Conservation (phyloP, 768 basidiomycete species). For the Panaeolus cyanescens region DNA sequence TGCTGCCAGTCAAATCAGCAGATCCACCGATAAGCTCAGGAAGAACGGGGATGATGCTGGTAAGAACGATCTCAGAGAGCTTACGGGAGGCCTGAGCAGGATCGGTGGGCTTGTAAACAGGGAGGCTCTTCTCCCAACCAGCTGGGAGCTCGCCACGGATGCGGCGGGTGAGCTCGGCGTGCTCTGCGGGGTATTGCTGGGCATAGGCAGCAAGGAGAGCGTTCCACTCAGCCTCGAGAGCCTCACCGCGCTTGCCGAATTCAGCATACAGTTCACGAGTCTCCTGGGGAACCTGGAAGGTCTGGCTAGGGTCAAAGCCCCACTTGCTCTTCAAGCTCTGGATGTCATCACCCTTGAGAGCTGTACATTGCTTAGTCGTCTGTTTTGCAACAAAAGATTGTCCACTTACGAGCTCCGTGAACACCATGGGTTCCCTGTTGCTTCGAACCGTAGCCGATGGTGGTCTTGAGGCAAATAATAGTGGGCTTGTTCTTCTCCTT, state of each 20-base stretch:
- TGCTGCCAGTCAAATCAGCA: conserved; percentile 90
- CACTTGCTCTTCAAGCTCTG: conserved; percentile 80
- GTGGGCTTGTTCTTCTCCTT: conserved; percentile 82
- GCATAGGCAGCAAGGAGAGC: conserved; percentile 66
- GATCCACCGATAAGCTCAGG: conserved; percentile 91
- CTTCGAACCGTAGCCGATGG: conserved; percentile 93
- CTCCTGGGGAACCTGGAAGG: conserved; percentile 77
- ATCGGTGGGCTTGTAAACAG: conserved; percentile 82
- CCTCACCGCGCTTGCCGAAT: conserved; percentile 71
- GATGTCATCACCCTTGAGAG: conserved; percentile 93
- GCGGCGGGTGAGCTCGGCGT: conserved; percentile 84
- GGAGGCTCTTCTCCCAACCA: conserved; percentile 85
- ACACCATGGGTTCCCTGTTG: conserved; percentile 93
- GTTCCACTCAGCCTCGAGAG: conserved; percentile 76
- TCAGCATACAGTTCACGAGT: conserved; percentile 70
- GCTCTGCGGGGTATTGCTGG: conserved; percentile 79
- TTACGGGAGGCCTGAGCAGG: conserved; percentile 90
- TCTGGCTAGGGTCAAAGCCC: conserved; percentile 75
- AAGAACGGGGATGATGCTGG: conserved; percentile 68
- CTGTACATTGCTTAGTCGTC: conserved; percentile 36
- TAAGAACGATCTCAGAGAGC: conserved; percentile 87
- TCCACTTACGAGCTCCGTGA: conserved; percentile 85
- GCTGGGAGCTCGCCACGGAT: conserved; percentile 81
- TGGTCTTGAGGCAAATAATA: conserved; percentile 83
- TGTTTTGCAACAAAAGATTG: neutral